phyloP scores from a whole-genome alignment of 176 grass and related monocot genomes.

The Raddia distichophylla region DNA sequence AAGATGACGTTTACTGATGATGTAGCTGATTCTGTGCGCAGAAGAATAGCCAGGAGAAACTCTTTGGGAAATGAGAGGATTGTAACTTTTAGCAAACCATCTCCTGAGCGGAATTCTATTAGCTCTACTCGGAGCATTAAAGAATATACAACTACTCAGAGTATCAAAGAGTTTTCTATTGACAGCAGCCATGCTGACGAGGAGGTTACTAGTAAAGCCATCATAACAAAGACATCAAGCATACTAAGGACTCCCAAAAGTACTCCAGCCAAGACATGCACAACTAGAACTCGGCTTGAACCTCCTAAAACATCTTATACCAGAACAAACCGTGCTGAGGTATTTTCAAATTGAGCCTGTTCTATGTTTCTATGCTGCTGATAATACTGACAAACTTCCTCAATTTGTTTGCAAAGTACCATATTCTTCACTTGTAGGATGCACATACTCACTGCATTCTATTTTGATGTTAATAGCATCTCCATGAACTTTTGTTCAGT shows the following conservation, averaged over 20 bases:
- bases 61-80: slow-evolving; percentile 71
- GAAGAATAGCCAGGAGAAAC: slow-evolving; percentile 58
- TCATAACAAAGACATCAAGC: slow-evolving; percentile 56
- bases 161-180: slow-evolving; percentile 58
- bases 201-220: slow-evolving; percentile 56
- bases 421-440: slow-evolving; percentile 13
- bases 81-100: slow-evolving; percentile 63
- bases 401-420: slow-evolving; percentile 10
- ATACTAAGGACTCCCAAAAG: slow-evolving; percentile 67
- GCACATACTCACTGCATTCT: neutral
- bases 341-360: slow-evolving; percentile 42
- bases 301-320: slow-evolving; percentile 64
- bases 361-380: slow-evolving; percentile 7
- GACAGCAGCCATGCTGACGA: slow-evolving; percentile 70
- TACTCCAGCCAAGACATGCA: slow-evolving; percentile 56
- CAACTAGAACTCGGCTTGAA: slow-evolving; percentile 55
- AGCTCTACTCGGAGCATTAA: slow-evolving; percentile 71
- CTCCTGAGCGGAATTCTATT: slow-evolving; percentile 55
- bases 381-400: neutral
- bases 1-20: slow-evolving; percentile 71
- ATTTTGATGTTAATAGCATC: neutral
- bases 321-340: slow-evolving; percentile 58
- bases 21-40: slow-evolving; percentile 51
- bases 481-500: slow-evolving; percentile 9
- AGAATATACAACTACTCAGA: slow-evolving; percentile 61